Percentiles rank a stretch among this genome's conserved stretches.
Conservation (phyloP, 495 filamentous ascomycete species). For the Bryoglossum gracile region DNA sequence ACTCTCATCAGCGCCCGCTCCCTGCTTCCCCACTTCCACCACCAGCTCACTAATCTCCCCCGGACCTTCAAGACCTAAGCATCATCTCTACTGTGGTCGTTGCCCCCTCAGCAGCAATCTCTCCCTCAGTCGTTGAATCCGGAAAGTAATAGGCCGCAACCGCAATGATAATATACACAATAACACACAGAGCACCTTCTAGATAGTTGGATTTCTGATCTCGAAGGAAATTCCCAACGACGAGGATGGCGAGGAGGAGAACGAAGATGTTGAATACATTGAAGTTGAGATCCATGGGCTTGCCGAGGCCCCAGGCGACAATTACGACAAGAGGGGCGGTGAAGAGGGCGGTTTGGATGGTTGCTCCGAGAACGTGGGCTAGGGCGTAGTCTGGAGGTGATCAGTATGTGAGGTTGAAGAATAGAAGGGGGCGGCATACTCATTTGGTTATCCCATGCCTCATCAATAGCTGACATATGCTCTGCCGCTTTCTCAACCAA, state of each 20-base stretch:
- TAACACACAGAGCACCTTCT: slow-evolving; percentile 69
- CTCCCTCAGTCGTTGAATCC: too few species aligned
- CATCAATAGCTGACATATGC: slow-evolving; percentile 87
- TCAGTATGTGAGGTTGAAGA: not conserved
- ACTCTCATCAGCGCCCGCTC: too few species aligned
- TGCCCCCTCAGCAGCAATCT: too few species aligned
- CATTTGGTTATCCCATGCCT: slow-evolving; percentile 82
- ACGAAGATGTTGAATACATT: slow-evolving; percentile 89
- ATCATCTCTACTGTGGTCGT: too few species aligned
- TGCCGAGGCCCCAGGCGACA: slow-evolving; percentile 72
- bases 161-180: slow-evolving; percentile 59
- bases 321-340: slow-evolving; percentile 81
- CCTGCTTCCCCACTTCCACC: too few species aligned
- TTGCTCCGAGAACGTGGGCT: slow-evolving; percentile 79
- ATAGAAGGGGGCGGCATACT: slow-evolving; percentile 48
- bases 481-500: slow-evolving; percentile 90
- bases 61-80: too few species aligned
- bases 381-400: slow-evolving; percentile 42
- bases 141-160: slow-evolving; percentile 58
- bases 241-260: slow-evolving; percentile 79
- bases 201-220: slow-evolving; percentile 78
- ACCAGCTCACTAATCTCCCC: too few species aligned
- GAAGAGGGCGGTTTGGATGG: slow-evolving; percentile 84
- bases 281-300: slow-evolving; percentile 77
- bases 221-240: slow-evolving; percentile 74